phyloP scores from a whole-genome alignment of 305 asterid genomes.

The Fraxinus paxiana region DNA sequence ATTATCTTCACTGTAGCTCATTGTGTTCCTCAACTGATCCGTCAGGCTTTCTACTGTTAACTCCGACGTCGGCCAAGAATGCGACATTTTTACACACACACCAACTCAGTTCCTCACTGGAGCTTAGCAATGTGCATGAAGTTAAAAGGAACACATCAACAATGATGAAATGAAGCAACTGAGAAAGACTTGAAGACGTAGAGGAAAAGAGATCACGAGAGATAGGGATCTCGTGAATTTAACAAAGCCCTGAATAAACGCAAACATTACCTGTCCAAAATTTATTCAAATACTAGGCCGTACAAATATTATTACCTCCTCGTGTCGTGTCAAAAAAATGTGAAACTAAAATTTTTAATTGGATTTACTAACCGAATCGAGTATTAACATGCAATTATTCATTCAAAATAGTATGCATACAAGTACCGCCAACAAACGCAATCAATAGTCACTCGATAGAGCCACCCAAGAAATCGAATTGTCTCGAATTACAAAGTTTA shows the following conservation, averaged over 20 bases:
- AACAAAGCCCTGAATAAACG: conserved; percentile 3
- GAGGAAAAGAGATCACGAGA: conserved; percentile 14
- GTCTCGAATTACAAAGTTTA: background rate
- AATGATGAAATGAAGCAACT: conserved; percentile 16
- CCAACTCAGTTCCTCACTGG: conserved; percentile 16
- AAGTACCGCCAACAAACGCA: background rate
- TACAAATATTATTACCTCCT: background rate
- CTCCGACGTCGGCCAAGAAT: conserved; percentile 41
- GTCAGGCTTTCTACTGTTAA: conserved; percentile 34
- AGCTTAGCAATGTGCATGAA: conserved; percentile 28
- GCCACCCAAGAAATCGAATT: background rate
- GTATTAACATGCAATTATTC: no score
- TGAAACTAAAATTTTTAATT: no score
- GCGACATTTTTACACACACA: conserved; percentile 33
- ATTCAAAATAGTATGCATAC: background rate
- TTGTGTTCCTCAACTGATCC: conserved; percentile 41
- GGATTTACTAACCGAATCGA: background rate
- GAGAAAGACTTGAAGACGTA: conserved; percentile 19
- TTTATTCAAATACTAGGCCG: background rate
- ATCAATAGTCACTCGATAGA: background rate
- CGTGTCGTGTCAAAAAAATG: background rate
- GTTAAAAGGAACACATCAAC: background rate
- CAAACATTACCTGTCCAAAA: background rate
- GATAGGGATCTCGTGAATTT: conserved; percentile 69
- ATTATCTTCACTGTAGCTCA: conserved; percentile 27